Evolutionary conservation across 2,329 filamentous ascomycete genomes (phyloP).

Genomic region (Myriosclerotinia scirpicola): DNA sequence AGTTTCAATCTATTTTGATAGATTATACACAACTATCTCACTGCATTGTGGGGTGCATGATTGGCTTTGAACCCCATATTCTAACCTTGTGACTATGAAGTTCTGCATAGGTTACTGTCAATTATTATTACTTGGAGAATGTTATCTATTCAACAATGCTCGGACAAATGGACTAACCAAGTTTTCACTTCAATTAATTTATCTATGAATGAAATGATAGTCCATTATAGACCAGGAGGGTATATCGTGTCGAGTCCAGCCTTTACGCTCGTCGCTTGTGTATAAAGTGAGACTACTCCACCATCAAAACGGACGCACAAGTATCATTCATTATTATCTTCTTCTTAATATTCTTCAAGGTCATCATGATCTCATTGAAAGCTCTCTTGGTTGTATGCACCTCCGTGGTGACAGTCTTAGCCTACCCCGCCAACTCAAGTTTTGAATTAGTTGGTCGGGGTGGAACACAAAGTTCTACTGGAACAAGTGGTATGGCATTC

Average conservation of each 20-base stretch:
- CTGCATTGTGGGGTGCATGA: conserved; percentile 1
- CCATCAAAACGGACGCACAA: neutral
- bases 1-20: neutral
- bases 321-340: too few relatives aligned
- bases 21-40: neutral
- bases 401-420: neutral
- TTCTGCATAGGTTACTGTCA: neutral
- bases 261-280: neutral
- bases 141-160: neutral
- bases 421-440: conserved; percentile 12
- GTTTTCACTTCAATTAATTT: neutral
- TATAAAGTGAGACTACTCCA: neutral
- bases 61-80: neutral
- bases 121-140: neutral
- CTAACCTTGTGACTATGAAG: conserved; percentile 3
- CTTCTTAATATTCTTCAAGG: neutral
- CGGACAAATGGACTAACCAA: neutral
- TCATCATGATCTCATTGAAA: conserved; percentile 5
- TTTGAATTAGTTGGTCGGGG: neutral
- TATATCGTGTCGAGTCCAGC: neutral
- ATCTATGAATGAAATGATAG: neutral
- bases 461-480: conserved; percentile 17
- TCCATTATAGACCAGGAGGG: neutral
- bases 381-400: neutral
- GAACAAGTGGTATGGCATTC: conserved; percentile 5